These are phyloP conservation scores for Cyclostephanos tholiformis DNA, from an alignment of 108 stramenopile species.

Conservation along the genomic window DNA sequence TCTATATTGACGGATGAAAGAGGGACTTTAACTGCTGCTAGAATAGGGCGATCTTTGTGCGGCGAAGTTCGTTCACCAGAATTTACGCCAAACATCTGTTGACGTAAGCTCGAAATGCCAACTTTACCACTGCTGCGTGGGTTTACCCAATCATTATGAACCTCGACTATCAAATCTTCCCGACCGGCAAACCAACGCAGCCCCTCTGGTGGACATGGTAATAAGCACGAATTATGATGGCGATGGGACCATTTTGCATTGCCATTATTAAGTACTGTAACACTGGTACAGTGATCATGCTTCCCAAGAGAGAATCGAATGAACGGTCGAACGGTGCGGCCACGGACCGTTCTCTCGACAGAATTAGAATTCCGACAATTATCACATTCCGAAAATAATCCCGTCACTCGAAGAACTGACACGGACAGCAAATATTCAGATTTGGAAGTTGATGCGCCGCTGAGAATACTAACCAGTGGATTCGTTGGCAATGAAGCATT, in stretches of 20 bases:
- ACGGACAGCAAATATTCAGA: conserved; percentile 33
- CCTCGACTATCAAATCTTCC: conserved; percentile 49
- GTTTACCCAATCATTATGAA: conserved; percentile 18
- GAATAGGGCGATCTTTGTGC: conserved; percentile 21
- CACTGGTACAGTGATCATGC: conserved; percentile 34
- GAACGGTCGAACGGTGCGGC: conserved; percentile 27
- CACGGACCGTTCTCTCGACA: not conserved
- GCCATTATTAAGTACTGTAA: conserved; percentile 32
- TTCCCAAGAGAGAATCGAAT: conserved; percentile 46
- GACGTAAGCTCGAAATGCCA: not conserved
- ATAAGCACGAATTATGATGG: conserved; percentile 41
- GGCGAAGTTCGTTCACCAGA: not conserved
- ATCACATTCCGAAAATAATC: conserved; percentile 27
- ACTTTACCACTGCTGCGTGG: not conserved
- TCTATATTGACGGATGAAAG: conserved; percentile 43
- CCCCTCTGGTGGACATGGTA: conserved; percentile 43
- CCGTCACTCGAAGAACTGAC: conserved; percentile 40
- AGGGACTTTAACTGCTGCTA: conserved; percentile 42
- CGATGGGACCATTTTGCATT: conserved; percentile 27
- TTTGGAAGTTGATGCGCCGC: conserved; percentile 16
- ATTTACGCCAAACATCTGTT: not conserved
- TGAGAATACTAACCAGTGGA: conserved; percentile 16
- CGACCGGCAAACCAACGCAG: conserved; percentile 46
- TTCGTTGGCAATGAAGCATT: conserved; percentile 6
- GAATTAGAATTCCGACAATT: conserved; percentile 8